Conservation (phyloP, 2,329 filamentous ascomycete species). For the Orbilia javanica region DNA sequence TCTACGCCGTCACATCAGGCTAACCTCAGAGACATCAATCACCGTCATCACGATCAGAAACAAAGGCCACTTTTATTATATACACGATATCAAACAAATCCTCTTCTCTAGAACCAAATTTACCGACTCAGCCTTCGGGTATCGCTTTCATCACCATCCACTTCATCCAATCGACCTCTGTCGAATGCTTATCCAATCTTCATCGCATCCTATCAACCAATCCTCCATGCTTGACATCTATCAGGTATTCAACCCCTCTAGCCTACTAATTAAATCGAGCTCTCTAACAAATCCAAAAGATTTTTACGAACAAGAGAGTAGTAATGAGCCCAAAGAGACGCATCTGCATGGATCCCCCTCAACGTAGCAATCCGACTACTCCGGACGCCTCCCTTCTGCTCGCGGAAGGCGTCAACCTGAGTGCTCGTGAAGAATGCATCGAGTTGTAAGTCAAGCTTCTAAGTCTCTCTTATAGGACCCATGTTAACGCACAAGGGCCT, state of each 20-base stretch:
- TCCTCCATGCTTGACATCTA: not conserved
- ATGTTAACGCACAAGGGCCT: not conserved
- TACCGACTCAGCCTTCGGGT: too few species aligned
- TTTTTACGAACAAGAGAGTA: not conserved
- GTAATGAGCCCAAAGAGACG: not conserved
- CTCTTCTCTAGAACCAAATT: not conserved
- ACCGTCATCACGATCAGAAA: not conserved
- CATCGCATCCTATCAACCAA: not conserved
- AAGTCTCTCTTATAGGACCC: not conserved
- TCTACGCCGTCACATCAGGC: not conserved
- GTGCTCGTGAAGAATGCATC: slow-evolving; percentile 34
- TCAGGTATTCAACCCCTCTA: not conserved
- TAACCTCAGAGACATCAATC: too few species aligned
- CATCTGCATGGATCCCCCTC: slow-evolving; percentile 2
- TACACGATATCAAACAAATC: not conserved
- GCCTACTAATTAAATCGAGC: not conserved
- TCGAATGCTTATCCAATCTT: not conserved
- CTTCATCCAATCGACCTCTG: not conserved
- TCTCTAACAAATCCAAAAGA: not conserved
- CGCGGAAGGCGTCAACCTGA: not conserved
- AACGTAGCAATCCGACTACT: not conserved
- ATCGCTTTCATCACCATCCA: not conserved
- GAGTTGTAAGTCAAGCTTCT: slow-evolving; percentile 14
- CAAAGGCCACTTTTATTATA: not conserved
- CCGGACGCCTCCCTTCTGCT: slow-evolving; percentile 1